These are phyloP conservation scores for Brassica rapa DNA, from an alignment of 345 rosid genomes.

Conservation along the genomic window DNA sequence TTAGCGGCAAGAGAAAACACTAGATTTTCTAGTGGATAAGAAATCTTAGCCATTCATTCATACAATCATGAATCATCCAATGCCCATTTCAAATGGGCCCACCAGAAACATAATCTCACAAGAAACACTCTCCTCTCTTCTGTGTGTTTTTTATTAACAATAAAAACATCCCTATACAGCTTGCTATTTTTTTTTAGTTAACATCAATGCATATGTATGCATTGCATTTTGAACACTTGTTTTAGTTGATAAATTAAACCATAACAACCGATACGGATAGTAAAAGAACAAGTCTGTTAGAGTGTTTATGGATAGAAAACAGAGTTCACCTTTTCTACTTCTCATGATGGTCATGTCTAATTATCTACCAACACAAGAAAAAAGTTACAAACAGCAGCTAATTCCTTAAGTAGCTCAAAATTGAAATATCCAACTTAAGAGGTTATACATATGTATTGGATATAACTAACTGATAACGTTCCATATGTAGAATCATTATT, in stretches of 20 bases:
- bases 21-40: conserved; percentile 3
- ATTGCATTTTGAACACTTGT: neutral
- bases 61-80: neutral
- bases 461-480: neutral
- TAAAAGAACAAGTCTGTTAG: neutral
- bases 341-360: neutral
- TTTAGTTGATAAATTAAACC: neutral
- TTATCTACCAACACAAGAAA: neutral
- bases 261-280: neutral
- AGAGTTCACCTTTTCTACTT: neutral
- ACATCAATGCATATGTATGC: neutral
- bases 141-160: no score
- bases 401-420: neutral
- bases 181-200: neutral
- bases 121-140: neutral
- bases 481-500: neutral
- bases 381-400: neutral
- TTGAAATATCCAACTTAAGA: neutral
- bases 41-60: conserved; percentile 3
- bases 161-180: neutral
- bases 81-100: neutral
- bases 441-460: neutral
- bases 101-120: neutral
- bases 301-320: neutral
- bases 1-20: neutral